phyloP scores from a whole-genome alignment of 1,284 basidiomycete genomes.

The Cutaneotrichosporon daszewskae region DNA sequence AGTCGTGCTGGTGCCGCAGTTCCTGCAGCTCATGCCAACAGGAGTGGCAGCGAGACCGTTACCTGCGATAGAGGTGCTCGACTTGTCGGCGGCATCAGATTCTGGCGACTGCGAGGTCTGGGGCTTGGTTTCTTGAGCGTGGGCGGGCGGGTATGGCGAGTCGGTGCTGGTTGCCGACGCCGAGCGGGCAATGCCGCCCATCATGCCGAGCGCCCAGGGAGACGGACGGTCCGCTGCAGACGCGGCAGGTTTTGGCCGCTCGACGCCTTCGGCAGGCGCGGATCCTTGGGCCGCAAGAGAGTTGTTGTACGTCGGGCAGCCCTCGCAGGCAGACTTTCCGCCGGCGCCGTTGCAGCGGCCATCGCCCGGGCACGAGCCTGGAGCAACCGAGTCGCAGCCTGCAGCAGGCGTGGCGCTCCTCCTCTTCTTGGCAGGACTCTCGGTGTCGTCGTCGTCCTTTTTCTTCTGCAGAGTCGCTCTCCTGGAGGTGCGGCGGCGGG shows the following conservation, averaged over 20 bases:
- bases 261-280: constrained; percentile 36
- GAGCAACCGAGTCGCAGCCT: constrained; percentile 22
- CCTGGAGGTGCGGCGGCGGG: constrained; percentile 8
- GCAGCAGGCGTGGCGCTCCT: constrained; percentile 29
- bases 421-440: constrained; percentile 11
- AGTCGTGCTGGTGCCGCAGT: constrained; percentile 89
- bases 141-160: background rate
- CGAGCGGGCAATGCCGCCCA: constrained; percentile 1
- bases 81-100: constrained; percentile 14
- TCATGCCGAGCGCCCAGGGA: constrained; percentile 20
- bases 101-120: constrained; percentile 11
- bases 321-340: constrained; percentile 80
- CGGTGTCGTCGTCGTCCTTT: constrained; percentile 11
- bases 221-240: constrained; percentile 10
- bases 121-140: background rate
- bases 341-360: constrained; percentile 92
- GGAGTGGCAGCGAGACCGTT: constrained; percentile 48
- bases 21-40: constrained; percentile 81
- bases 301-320: constrained; percentile 93
- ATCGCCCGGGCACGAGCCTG: constrained; percentile 86
- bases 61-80: background rate
- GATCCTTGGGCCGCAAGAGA: constrained; percentile 31
- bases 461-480: constrained; percentile 8
- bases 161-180: constrained; percentile 1
- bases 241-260: constrained; percentile 23